Base-by-base conservation (phyloP, 208 protist species). In the Crithidia mellificae region DNA sequence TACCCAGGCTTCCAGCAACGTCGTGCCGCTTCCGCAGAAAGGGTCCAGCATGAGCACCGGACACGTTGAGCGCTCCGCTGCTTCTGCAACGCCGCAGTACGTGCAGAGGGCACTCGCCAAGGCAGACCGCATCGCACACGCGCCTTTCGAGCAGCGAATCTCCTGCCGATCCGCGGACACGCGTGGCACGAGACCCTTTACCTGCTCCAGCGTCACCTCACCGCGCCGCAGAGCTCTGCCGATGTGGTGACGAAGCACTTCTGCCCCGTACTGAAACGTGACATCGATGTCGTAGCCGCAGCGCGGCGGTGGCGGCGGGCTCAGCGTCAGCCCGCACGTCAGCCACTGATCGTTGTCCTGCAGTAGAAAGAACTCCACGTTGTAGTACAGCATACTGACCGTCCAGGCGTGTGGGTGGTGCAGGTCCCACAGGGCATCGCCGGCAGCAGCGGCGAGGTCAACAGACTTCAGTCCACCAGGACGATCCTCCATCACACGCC, bases 301-400 rank as follows among this genome's bases (percentile, higher is more conserved):
- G 22, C 80, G 61, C 17, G 84, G 84, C 25, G 83, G 66, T 7
- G 74, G 61, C 5, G 72, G 73, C 14, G 80, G 73, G 14, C 50
- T 78, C 14, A 89, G 51, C 24, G 52, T 57, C 7, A 80, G 15
- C 15, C 72, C 72, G 1, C 75, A 15, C 29, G 80, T 66, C 4
- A 77, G 32, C 47, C 50, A 61, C 15, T 34, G 20, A 15, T 71
- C 29, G 15, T 69, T 56, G 20, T 84, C 73, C 24, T 83, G 74
- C n/a, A 83, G 44, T 1, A 70, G 59, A 22, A 72, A 80, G 17
- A 86, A 75, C 66, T 84, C 74, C 19, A 84, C 67, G 67, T 82
- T 80, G 64, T 83, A 59, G 61, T 83, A 82, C 19, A 84, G 36
- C 80, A 84, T 86, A 53, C 72, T 82, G 41, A 89, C 80, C 17